These are phyloP conservation scores for Alternaria solani DNA, from an alignment of 2,329 filamentous ascomycete genomes.

Conservation along the genomic window DNA sequence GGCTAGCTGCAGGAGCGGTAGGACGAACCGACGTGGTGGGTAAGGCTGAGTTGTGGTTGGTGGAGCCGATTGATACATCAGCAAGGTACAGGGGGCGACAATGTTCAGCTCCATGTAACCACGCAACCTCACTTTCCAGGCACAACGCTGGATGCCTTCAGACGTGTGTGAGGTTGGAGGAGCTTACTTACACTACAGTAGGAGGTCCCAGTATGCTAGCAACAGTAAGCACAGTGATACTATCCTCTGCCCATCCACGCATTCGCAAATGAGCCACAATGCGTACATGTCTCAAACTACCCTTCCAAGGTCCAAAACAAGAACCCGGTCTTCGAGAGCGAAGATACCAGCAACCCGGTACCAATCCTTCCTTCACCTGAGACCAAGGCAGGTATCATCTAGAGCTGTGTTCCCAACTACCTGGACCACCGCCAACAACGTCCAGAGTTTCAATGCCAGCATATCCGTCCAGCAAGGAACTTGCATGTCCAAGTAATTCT, in stretches of 20 bases:
- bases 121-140: not conserved
- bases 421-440: too few relatives aligned
- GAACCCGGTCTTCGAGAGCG: too few relatives aligned
- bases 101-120: slow-evolving; percentile 2
- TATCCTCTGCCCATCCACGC: too few relatives aligned
- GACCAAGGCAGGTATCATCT: too few relatives aligned
- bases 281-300: too few relatives aligned
- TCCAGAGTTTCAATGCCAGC: not conserved
- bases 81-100: slow-evolving; percentile 1
- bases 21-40: slow-evolving; percentile 34
- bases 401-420: too few relatives aligned
- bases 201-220: not conserved
- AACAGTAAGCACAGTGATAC: too few relatives aligned
- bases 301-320: too few relatives aligned
- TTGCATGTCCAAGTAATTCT: too few relatives aligned
- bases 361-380: not conserved
- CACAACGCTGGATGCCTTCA: slow-evolving; percentile 1
- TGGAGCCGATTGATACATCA: slow-evolving; percentile 2
- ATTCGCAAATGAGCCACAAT: too few relatives aligned
- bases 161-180: not conserved
- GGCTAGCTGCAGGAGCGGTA: slow-evolving; percentile 42
- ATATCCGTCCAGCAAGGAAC: too few relatives aligned
- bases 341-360: too few relatives aligned
- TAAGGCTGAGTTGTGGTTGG: slow-evolving; percentile 46
- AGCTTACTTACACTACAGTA: not conserved